Evolutionary conservation across 208 protist species (phyloP), one percentile per base, ranked within the genome.

Genomic region (Acanthamoeba sp.): DNA sequence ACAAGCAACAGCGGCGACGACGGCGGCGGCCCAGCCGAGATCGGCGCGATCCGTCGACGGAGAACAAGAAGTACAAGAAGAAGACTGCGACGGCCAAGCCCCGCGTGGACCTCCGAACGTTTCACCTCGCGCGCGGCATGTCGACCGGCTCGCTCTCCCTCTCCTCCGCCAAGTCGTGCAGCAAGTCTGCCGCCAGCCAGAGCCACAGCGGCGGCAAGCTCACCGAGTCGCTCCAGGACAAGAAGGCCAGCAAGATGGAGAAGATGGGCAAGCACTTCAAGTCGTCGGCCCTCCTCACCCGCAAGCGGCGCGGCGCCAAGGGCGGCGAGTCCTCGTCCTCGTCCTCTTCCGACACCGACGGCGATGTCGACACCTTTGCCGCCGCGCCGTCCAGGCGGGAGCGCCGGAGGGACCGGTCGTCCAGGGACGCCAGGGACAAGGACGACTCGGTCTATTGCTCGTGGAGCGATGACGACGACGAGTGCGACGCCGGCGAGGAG

Each of bases 1-100:
- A 88, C 27, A 32, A 55, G 18, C 78, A 88, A 55, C 78, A 88
- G 78, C 78, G 50, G 27, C 78, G 50, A 88, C 78, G 22, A 22
- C 78, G 50, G 57, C 32, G 50, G 16, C 78, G 27, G 45, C 27
- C 78, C 78, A 57, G n/a, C 78, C 40, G 78, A 55, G n/a, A 59
- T 29, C n/a, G 78, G 24, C 40, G 78, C 16, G 9, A 52, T 7
- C 22, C 7, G 36, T 6, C 27, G 10, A 55, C 45, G 48, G 14
- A 9, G 10, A 32, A 78, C 69, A 78, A 78, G 24, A 32, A 9
- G 69, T 38, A 3, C 64, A 73, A 29, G 29, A 73, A 73, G 64
- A 73, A 73, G 29, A 3, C 12, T 2, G 18, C 4, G 29, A 3
- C 12, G 27, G 18, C 4, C 4, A 73, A 76, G 36, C 24, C 66